Base-by-base conservation (phyloP, 148 eudicot genomes). In the Rhododendron molle region DNA sequence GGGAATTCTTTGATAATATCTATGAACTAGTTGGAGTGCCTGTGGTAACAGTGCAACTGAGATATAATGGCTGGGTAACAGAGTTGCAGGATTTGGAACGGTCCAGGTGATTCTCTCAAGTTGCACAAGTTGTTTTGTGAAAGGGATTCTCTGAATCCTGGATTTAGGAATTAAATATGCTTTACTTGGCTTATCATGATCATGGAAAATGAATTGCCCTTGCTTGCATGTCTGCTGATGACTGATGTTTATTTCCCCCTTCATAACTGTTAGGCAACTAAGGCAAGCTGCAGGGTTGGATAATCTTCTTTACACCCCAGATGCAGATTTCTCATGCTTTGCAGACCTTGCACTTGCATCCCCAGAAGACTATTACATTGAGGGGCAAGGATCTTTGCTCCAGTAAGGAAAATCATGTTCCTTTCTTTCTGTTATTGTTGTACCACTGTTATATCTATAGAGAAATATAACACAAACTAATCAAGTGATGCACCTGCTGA, bases 281-380 rank as follows among this genome's bases (percentile, higher is more conserved):
- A 92, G 92, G 89, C 89, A 89, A 88, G 98, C 98, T 88, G 86
- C 93, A 38, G 98, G 98, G 72, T 81, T 97, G 89, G 96, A 97
- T 90, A 97, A 97, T 89, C 98, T 97, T 81, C 91, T 97, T 69
- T 97, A 97, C 83, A 93, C 99, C 32, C 99, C 99, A 77, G 99
- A 97, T 90, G 99, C 99, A 88, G 99, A 97, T 91, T 97, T 97
- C 86, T 97, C 99, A 54, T 97, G 99, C 90, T 97, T 96, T 90
- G 98, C 99, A 16, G 99, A 96, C 92, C 96, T 96, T 88, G 99
- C 99, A 73, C 89, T 96, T 46, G 85, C 97, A 80, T 97, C 99
- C 60, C 98, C 99, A 11, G 98, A 93, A 87, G 95, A 97, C 91
- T 97, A 97, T 88, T 97, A 97, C 84, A 83, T 93, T 74, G 94